A percentile compares a stretch with the other conserved stretches of the same genome.
These are phyloP conservation scores for Exophiala alcalophila DNA, from an alignment of 2,329 filamentous ascomycete species.

Conservation along the genomic window DNA sequence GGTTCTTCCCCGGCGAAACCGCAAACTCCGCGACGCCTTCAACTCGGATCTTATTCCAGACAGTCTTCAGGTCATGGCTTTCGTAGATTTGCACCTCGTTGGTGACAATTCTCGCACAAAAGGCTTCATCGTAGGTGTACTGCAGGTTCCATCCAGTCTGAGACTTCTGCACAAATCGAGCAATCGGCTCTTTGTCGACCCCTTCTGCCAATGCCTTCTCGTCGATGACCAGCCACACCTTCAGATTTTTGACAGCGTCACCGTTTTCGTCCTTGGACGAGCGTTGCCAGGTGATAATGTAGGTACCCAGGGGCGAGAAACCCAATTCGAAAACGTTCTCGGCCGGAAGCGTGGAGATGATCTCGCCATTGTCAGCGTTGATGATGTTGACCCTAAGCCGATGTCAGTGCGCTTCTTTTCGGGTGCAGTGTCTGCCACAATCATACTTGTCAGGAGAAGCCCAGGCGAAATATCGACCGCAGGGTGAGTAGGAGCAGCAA, in stretches of 20 bases:
- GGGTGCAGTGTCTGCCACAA: not conserved
- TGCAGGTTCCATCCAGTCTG: slow-evolving; percentile 96
- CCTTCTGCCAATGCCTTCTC: slow-evolving; percentile 57
- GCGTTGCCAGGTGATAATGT: slow-evolving; percentile 94
- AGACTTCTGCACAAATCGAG: slow-evolving; percentile 90
- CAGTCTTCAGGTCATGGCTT: slow-evolving; percentile 75
- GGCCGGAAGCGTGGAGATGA: slow-evolving; percentile 71
- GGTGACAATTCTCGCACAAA: slow-evolving; percentile 88
- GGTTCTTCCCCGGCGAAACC: slow-evolving; percentile 81
- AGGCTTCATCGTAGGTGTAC: slow-evolving; percentile 89
- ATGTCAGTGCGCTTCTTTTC: slow-evolving; percentile 3
- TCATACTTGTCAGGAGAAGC: slow-evolving; percentile 71
- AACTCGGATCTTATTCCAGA: slow-evolving; percentile 92
- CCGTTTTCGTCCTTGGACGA: slow-evolving; percentile 89
- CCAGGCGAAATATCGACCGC: slow-evolving; percentile 95
- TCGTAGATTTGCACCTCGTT: slow-evolving; percentile 98
- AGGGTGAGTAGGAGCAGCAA: slow-evolving; percentile 92
- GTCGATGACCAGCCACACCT: slow-evolving; percentile 87
- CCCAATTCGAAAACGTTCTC: slow-evolving; percentile 88
- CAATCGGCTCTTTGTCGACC: slow-evolving; percentile 69
- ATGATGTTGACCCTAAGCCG: slow-evolving; percentile 69
- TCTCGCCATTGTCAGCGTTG: slow-evolving; percentile 72
- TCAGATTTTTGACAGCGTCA: slow-evolving; percentile 92
- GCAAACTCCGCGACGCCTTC: slow-evolving; percentile 90
- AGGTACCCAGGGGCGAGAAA: slow-evolving; percentile 90